Evolutionary conservation across 495 filamentous ascomycete genomes (phyloP), one percentile per base, ranked within the genome.

Genomic region (Penicillium pulvis): DNA sequence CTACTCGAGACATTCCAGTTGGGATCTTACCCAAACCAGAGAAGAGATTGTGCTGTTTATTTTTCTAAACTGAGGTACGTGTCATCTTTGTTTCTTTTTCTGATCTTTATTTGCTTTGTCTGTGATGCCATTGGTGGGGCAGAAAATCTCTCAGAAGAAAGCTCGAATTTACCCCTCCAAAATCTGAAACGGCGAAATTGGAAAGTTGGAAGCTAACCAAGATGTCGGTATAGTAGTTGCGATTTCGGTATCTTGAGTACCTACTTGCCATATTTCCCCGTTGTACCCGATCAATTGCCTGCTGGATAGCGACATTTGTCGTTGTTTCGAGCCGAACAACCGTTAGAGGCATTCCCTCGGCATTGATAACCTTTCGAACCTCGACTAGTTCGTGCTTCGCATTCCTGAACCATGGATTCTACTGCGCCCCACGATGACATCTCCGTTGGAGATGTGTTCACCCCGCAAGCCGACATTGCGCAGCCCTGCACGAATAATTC

Each of bases 401-500:
- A 36, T 10, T 20, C 16, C 17, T 26, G 30, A 49, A 54, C 14
- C 58, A 75, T 74, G 70, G 55, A 64, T 51, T 50, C 65, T 24
- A 59, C 64, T 28, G 55, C 61, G 17, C 47, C 56, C 17, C 65
- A 64, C 24, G 77, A 77, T 19, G 77, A 80, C 51, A 52, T 79
- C 28, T 75, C 72, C n/a, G 76, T 80, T 20, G 70, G 66, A 35
- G 77, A 80, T 59, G 76, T 80, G 16, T 80, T 80, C 58, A 74
- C 65, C 53, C 72, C 75, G 26, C 76, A 80, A 57, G 69, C 72
- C 42, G 76, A 79, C 61, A 69, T 65, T 51, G 63, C 63, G 55
- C 71, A 70, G 39, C 64, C 70, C 31, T 57, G 52, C 53, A 53
- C 60, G 24, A 71, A 73, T 6, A 55, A 60, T 16, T 49, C 69